Conservation (phyloP, 192 early-diverging fungal genomes). For the Umbelopsis ramanniana region DNA sequence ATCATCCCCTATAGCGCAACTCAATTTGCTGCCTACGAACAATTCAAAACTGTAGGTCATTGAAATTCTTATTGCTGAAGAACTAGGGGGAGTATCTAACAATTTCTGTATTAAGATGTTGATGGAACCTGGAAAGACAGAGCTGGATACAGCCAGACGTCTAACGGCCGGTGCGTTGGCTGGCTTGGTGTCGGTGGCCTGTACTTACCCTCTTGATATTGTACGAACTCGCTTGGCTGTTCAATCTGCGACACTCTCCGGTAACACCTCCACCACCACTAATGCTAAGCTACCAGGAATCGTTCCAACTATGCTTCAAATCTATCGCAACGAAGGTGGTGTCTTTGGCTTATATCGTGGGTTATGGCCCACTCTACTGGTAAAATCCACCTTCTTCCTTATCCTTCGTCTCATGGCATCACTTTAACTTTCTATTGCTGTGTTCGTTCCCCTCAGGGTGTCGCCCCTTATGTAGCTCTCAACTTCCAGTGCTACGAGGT, state of each 20-base stretch:
- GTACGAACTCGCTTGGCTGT: conserved; percentile 78
- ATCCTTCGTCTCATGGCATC: background rate
- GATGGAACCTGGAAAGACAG: conserved; percentile 68
- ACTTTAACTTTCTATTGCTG: background rate
- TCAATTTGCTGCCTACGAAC: conserved; percentile 83
- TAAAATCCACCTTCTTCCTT: conserved; percentile 19
- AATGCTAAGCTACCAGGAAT: conserved; percentile 73
- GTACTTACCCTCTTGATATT: conserved; percentile 81
- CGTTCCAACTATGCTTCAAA: conserved; percentile 59
- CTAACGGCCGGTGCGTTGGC: conserved; percentile 76
- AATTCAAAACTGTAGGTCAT: conserved; percentile 61
- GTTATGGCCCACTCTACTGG: conserved; percentile 69
- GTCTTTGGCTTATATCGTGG: conserved; percentile 73
- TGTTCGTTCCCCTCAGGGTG: conserved; percentile 49
- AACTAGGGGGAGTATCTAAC: background rate
- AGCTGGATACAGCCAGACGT: conserved; percentile 73
- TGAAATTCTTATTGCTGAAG: too few relatives aligned
- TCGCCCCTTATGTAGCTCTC: conserved; percentile 81
- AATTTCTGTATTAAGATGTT: conserved; percentile 41
- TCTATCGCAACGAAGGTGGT: conserved; percentile 77
- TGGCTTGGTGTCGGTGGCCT: conserved; percentile 76
- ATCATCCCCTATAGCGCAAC: conserved; percentile 84
- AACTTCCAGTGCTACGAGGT: conserved; percentile 86
- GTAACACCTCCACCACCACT: conserved; percentile 36
- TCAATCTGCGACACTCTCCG: conserved; percentile 62